phyloP scores from a whole-genome alignment of 306 rosid species.

The Begonia fuchsioides region DNA sequence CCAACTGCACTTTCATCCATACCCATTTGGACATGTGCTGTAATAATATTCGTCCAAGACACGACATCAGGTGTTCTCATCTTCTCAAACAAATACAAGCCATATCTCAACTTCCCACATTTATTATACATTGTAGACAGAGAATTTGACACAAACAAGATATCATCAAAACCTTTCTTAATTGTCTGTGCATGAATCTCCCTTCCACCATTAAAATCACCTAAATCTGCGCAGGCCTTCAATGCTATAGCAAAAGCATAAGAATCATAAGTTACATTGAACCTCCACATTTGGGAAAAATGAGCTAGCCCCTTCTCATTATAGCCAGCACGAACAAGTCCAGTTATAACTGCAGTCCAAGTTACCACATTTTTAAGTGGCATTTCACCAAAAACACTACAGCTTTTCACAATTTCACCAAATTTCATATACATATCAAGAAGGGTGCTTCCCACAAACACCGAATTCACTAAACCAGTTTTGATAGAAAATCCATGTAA shows the following conservation, averaged over 20 bases:
- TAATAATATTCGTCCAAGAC: slow-evolving; percentile 63
- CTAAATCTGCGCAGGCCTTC: slow-evolving; percentile 55
- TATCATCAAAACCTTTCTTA: slow-evolving; percentile 49
- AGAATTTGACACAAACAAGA: slow-evolving; percentile 43
- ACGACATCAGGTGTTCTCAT: slow-evolving; percentile 50
- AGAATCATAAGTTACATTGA: not conserved
- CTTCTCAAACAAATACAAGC: slow-evolving; percentile 37
- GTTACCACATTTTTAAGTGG: slow-evolving; percentile 38
- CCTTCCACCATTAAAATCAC: slow-evolving; percentile 37
- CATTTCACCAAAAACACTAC: slow-evolving; percentile 26
- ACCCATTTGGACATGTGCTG: slow-evolving; percentile 33
- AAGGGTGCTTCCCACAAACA: slow-evolving; percentile 57
- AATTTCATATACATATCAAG: slow-evolving; percentile 61
- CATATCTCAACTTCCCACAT: slow-evolving; percentile 51
- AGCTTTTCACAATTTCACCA: slow-evolving; percentile 32
- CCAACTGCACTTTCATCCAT: slow-evolving; percentile 37
- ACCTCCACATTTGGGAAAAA: slow-evolving; percentile 40
- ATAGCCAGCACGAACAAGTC: slow-evolving; percentile 59
- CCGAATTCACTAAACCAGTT: slow-evolving; percentile 40
- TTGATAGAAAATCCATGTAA: slow-evolving; percentile 54
- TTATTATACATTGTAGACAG: slow-evolving; percentile 60
- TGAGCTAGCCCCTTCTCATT: slow-evolving; percentile 30
- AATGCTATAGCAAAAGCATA: slow-evolving; percentile 1
- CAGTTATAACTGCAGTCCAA: slow-evolving; percentile 16
- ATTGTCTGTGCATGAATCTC: slow-evolving; percentile 48